A percentile compares a stretch with the other conserved stretches of the same genome.
phyloP scores from a whole-genome alignment of 805 yeast species.

The Jamesozyma jinghongensis region DNA sequence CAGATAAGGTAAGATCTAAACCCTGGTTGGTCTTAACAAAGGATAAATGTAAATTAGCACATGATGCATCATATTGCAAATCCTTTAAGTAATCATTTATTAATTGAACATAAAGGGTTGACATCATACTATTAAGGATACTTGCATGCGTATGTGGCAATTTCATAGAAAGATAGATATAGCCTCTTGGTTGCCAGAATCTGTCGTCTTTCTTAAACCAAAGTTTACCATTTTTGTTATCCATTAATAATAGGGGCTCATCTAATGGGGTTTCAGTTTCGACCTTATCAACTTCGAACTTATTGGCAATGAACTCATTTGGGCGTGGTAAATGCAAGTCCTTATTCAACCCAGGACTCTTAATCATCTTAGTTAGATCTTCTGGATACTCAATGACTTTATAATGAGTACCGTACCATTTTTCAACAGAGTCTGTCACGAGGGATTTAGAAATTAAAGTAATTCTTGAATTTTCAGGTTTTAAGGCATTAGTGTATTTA shows the following conservation, averaged over 20 bases:
- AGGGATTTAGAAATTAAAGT: constrained; percentile 45
- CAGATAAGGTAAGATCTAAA: constrained; percentile 54
- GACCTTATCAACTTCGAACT: constrained; percentile 52
- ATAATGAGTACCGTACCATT: constrained; percentile 90
- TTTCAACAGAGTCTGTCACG: constrained; percentile 47
- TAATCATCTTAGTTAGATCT: constrained; percentile 31
- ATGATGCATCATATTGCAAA: constrained; percentile 69
- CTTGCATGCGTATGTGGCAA: constrained; percentile 54
- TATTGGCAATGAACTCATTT: constrained; percentile 77
- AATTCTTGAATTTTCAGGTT: constrained; percentile 51
- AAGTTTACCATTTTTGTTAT: constrained; percentile 41
- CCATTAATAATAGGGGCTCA: constrained; percentile 55
- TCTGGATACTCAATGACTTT: constrained; percentile 37
- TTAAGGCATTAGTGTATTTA: constrained; percentile 42
- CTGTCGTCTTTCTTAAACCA: constrained; percentile 92
- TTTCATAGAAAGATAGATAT: constrained; percentile 53
- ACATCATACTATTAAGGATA: constrained; percentile 47
- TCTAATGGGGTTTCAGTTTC: constrained; percentile 29
- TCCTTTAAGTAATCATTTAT: constrained; percentile 65
- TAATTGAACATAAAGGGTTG: constrained; percentile 58
- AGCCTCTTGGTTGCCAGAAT: constrained; percentile 81
- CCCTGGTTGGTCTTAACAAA: constrained; percentile 62
- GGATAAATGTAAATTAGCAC: constrained; percentile 63
- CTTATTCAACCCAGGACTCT: constrained; percentile 24
- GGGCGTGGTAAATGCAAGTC: constrained; percentile 53